These are phyloP conservation scores for Periconia digitata DNA, from an alignment of 2,329 filamentous ascomycete genomes.

Conservation along the genomic window DNA sequence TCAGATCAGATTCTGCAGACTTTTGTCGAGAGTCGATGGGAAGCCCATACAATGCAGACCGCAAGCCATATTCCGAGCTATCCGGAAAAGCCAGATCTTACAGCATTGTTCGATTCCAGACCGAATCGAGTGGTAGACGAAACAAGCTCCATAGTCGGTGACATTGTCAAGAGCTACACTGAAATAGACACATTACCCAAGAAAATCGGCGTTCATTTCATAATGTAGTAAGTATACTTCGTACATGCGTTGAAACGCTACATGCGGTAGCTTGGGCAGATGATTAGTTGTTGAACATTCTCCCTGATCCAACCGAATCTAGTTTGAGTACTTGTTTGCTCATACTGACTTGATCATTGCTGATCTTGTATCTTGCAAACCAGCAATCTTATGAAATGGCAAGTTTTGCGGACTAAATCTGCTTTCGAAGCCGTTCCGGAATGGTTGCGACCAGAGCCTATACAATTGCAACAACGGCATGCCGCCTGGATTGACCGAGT, in stretches of 20 bases:
- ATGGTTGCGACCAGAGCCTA: constrained; percentile 22
- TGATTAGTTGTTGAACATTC: no score
- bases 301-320: no score
- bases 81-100: constrained; percentile 20
- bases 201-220: constrained; percentile 23
- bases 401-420: constrained; percentile 18
- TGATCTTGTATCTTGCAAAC: no score
- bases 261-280: no score
- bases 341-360: no score
- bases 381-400: constrained; percentile 27
- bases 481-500: constrained; percentile 26
- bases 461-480: constrained; percentile 20
- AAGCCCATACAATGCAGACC: constrained; percentile 17
- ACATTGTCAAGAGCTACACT: constrained; percentile 17
- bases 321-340: no score
- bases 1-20: constrained; percentile 26
- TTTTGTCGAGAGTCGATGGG: constrained; percentile 20
- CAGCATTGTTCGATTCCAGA: constrained; percentile 16
- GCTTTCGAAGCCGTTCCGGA: constrained; percentile 23
- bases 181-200: constrained; percentile 26
- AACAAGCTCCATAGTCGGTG: constrained; percentile 13
- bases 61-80: constrained; percentile 12
- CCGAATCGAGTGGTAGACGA: constrained; percentile 22
- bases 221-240: no score
- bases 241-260: no score